A percentile compares a stretch with the other conserved stretches of the same genome.
Conservation (phyloP, 2,329 filamentous ascomycete species). For the Sphaerostilbella broomeana region DNA sequence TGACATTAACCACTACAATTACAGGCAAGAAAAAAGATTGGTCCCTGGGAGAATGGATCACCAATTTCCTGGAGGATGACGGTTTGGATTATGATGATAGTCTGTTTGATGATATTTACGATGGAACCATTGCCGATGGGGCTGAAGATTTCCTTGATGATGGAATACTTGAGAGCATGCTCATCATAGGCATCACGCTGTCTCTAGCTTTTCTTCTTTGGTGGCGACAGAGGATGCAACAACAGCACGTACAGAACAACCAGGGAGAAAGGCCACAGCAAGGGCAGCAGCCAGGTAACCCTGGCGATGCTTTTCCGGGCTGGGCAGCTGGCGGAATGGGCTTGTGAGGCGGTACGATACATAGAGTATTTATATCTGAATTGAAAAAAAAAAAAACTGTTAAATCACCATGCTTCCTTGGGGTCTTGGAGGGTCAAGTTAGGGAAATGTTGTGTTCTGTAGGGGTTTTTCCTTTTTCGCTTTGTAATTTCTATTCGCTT, state of each 20-base stretch:
- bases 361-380: too few species aligned
- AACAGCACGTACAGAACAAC: constrained; percentile 39
- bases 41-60: constrained; percentile 79
- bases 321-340: constrained; percentile 33
- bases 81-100: constrained; percentile 58
- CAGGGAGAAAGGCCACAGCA: constrained; percentile 28
- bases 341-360: too few species aligned
- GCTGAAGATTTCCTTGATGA: constrained; percentile 66
- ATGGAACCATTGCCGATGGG: constrained; percentile 49
- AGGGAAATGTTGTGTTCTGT: too few species aligned
- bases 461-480: too few species aligned
- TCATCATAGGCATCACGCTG: constrained; percentile 73
- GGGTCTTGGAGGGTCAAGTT: too few species aligned
- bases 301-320: constrained; percentile 25
- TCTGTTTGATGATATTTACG: constrained; percentile 47
- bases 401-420: too few species aligned
- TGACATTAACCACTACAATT: neutral
- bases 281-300: constrained; percentile 23
- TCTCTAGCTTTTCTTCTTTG: constrained; percentile 73
- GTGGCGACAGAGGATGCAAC: constrained; percentile 66
- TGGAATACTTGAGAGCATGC: constrained; percentile 73
- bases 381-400: too few species aligned
- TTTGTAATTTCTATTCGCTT: too few species aligned
- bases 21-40: constrained; percentile 64
- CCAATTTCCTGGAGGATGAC: constrained; percentile 72